A percentile compares a stretch with the other conserved stretches of the same genome.
Evolutionary conservation across 176 grass and related monocot species (phyloP).

Genomic region (Phoenix dactylifera): DNA sequence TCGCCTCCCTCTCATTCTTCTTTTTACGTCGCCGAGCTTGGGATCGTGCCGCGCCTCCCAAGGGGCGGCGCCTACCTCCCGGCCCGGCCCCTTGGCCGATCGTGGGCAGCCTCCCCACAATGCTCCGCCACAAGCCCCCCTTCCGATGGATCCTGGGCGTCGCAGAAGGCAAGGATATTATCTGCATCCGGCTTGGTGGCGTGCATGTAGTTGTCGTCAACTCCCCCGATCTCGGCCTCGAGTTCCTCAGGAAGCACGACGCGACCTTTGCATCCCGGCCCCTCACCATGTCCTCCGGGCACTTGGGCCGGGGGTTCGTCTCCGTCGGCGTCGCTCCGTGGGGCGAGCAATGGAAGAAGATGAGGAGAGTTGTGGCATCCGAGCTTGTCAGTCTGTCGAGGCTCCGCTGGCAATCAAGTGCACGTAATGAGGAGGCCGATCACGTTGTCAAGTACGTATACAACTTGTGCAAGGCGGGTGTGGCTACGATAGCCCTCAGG

Average conservation of each 20-base stretch:
- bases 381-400: constrained; percentile 27
- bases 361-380: constrained; percentile 34
- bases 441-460: constrained; percentile 26
- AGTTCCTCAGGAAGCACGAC: constrained; percentile 50
- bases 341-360: constrained; percentile 61
- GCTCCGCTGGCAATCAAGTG: constrained; percentile 7
- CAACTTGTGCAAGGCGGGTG: constrained; percentile 1
- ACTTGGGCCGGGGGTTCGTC: constrained; percentile 28
- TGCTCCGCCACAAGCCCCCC: constrained; percentile 32
- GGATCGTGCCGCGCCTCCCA: too few relatives aligned
- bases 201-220: constrained; percentile 33
- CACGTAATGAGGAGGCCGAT: constrained; percentile 29
- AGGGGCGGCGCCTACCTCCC: constrained; percentile 12
- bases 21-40: too few relatives aligned
- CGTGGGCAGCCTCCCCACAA: constrained; percentile 32
- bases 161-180: constrained; percentile 23
- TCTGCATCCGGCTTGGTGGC: constrained; percentile 34
- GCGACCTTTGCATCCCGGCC: constrained; percentile 40
- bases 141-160: constrained; percentile 43
- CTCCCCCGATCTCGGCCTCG: constrained; percentile 28
- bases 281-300: constrained; percentile 25
- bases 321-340: constrained; percentile 24
- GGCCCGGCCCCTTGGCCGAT: constrained; percentile 22
- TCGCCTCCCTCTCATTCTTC: too few relatives aligned
- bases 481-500: constrained; percentile 21